Percentiles rank a stretch among this genome's conserved stretches.
These are phyloP conservation scores for Penicillium silybi DNA, from an alignment of 495 filamentous ascomycete species.

Conservation along the genomic window DNA sequence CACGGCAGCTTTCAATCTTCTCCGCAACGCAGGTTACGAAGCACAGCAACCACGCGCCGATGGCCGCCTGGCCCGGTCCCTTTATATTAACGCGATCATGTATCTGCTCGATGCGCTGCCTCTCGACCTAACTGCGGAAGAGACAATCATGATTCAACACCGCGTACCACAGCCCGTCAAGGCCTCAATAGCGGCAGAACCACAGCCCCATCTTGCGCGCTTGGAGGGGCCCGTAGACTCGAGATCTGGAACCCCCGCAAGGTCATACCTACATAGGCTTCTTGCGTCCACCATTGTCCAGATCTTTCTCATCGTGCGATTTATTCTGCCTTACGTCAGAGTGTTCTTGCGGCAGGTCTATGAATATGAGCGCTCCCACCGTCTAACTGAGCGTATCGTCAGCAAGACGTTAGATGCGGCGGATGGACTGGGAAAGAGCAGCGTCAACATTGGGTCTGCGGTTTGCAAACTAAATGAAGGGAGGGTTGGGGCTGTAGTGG, in stretches of 20 bases:
- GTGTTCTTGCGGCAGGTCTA: conserved; percentile 49
- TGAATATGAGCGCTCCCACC: conserved; percentile 61
- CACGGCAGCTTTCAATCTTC: conserved; percentile 33
- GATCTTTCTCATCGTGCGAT: conserved; percentile 52
- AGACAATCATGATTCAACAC: conserved; percentile 26
- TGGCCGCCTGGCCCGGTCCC: conserved; percentile 51
- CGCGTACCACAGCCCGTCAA: conserved; percentile 30
- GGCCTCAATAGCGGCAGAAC: conserved; percentile 5
- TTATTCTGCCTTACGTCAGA: conserved; percentile 56
- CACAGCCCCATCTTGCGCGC: conserved; percentile 28
- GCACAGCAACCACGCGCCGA: conserved; percentile 37
- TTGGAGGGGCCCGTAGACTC: conserved; percentile 8
- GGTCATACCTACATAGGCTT: conserved; percentile 54
- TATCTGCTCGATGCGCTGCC: conserved; percentile 68
- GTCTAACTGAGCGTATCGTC: conserved; percentile 53
- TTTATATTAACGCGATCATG: conserved; percentile 62
- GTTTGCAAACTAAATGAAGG: conserved; percentile 54
- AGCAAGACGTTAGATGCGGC: conserved; percentile 45
- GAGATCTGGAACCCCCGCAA: conserved; percentile 4
- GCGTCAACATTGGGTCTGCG: conserved; percentile 45
- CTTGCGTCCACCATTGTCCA: conserved; percentile 54
- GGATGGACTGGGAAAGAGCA: conserved; percentile 49
- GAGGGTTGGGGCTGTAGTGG: conserved; percentile 48
- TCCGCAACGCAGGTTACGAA: conserved; percentile 38
- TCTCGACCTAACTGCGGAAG: conserved; percentile 44